Evolutionary conservation across 768 basidiomycete species (phyloP).

Genomic region (Pleurotus giganteus): DNA sequence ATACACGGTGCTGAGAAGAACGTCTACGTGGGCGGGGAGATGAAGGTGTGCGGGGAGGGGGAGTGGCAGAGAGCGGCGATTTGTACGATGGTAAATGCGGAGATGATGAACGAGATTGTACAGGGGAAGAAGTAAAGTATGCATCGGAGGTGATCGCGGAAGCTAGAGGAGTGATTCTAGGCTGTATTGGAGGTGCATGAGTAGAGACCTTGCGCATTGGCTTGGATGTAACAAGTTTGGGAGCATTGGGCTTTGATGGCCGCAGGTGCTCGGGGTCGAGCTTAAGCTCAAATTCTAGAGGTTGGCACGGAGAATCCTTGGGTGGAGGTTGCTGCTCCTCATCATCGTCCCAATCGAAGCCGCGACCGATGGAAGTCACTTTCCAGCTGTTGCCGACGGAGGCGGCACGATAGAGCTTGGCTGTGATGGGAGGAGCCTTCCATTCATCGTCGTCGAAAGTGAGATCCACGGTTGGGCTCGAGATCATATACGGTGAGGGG

Average conservation of each 20-base stretch:
- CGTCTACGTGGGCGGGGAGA: slow-evolving; percentile 67
- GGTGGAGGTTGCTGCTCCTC: slow-evolving; percentile 21
- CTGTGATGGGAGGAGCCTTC: slow-evolving; percentile 48
- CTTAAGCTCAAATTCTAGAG: slow-evolving; percentile 20
- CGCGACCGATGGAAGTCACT: slow-evolving; percentile 80
- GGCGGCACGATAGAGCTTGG: slow-evolving; percentile 55
- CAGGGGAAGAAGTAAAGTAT: slow-evolving; percentile 31
- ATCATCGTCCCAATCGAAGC: slow-evolving; percentile 68
- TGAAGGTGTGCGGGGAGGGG: slow-evolving; percentile 42
- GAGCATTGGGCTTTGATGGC: slow-evolving; percentile 6
- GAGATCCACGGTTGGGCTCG: slow-evolving; percentile 56
- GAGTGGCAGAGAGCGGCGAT: slow-evolving; percentile 18
- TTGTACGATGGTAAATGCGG: slow-evolving; percentile 23
- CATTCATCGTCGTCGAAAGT: slow-evolving; percentile 73
- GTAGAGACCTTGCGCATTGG: slow-evolving; percentile 8
- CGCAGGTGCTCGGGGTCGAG: slow-evolving; percentile 10
- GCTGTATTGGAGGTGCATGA: slow-evolving; percentile 21
- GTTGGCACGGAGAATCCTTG: slow-evolving; percentile 14
- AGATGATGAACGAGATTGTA: slow-evolving; percentile 27
- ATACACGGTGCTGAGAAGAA: slow-evolving; percentile 83
- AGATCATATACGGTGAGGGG: slow-evolving; percentile 47
- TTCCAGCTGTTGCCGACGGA: slow-evolving; percentile 81
- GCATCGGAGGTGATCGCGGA: slow-evolving; percentile 24
- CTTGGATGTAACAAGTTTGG: slow-evolving; percentile 9
- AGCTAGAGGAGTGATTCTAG: slow-evolving; percentile 25